A percentile compares a stretch with the other conserved stretches of the same genome.
Conservation (phyloP, 768 basidiomycete genomes). For the Mycena metata region DNA sequence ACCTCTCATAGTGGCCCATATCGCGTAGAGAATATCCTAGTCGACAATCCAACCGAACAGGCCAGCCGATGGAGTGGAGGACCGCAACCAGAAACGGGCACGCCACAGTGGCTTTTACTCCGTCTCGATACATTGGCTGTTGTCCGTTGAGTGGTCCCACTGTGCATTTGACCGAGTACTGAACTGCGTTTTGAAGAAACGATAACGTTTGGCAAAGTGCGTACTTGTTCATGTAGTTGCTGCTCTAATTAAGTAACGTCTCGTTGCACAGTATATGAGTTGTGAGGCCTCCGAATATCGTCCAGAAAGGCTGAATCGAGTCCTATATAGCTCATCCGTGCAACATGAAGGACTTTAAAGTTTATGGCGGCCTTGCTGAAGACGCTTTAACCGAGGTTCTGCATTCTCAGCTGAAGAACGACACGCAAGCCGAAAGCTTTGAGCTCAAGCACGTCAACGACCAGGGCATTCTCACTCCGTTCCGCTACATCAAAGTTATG, state of each 20-base stretch:
- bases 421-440: slow-evolving; percentile 74
- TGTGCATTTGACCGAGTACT: slow-evolving; percentile 10
- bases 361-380: slow-evolving; percentile 73
- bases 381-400: slow-evolving; percentile 80
- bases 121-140: slow-evolving; percentile 70
- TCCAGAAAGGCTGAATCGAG: slow-evolving; percentile 17
- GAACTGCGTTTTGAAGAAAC: slow-evolving; percentile 61
- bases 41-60: slow-evolving; percentile 73
- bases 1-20: slow-evolving; percentile 83
- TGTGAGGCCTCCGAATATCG: slow-evolving; percentile 44
- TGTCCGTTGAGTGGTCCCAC: slow-evolving; percentile 69
- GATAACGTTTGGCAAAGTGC: slow-evolving; percentile 87
- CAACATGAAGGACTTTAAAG: slow-evolving; percentile 87
- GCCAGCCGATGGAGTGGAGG: slow-evolving; percentile 84
- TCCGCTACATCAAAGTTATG: slow-evolving; percentile 79
- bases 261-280: slow-evolving; percentile 54
- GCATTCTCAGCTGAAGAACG: slow-evolving; percentile 75
- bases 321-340: slow-evolving; percentile 79
- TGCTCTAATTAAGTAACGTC: slow-evolving; percentile 30
- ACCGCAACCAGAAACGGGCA: slow-evolving; percentile 61
- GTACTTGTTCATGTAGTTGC: slow-evolving; percentile 32
- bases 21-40: slow-evolving; percentile 75
- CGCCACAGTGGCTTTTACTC: slow-evolving; percentile 80
- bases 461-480: slow-evolving; percentile 70
- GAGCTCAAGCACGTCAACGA: slow-evolving; percentile 67